A percentile compares a stretch with the other conserved stretches of the same genome.
phyloP scores from a whole-genome alignment of 257 asterid genomes.

The Solanum piurae region DNA sequence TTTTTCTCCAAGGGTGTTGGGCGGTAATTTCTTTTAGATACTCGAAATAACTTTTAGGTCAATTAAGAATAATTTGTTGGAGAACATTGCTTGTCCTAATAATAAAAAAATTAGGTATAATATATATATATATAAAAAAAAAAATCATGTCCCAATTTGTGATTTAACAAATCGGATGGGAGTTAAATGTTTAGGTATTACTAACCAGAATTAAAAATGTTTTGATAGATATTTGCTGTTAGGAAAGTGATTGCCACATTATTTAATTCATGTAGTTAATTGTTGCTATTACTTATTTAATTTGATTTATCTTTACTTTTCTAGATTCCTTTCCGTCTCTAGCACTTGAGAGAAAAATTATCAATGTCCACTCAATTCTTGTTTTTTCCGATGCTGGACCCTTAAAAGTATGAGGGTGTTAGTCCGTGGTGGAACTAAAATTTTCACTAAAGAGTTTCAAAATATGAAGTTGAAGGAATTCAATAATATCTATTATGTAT shows the following conservation, averaged over 20 bases:
- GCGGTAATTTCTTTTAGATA: too few species aligned
- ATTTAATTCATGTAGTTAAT: background rate
- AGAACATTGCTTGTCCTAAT: background rate
- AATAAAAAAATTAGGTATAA: background rate
- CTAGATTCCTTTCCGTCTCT: background rate
- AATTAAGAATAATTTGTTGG: too few species aligned
- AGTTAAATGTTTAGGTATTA: background rate
- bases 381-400: background rate
- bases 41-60: background rate
- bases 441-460: too few species aligned
- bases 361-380: background rate
- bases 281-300: background rate
- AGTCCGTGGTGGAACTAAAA: rapidly evolving
- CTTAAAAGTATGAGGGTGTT: background rate
- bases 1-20: too few species aligned
- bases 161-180: background rate
- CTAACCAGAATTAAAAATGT: background rate
- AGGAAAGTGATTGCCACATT: background rate
- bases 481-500: background rate
- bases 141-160: background rate
- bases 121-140: too few species aligned
- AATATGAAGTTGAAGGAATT: background rate
- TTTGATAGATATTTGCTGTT: background rate
- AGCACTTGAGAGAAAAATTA: background rate
- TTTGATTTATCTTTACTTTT: background rate